phyloP scores from a whole-genome alignment of 1,284 basidiomycete genomes.

The Pterulicium gracile region DNA sequence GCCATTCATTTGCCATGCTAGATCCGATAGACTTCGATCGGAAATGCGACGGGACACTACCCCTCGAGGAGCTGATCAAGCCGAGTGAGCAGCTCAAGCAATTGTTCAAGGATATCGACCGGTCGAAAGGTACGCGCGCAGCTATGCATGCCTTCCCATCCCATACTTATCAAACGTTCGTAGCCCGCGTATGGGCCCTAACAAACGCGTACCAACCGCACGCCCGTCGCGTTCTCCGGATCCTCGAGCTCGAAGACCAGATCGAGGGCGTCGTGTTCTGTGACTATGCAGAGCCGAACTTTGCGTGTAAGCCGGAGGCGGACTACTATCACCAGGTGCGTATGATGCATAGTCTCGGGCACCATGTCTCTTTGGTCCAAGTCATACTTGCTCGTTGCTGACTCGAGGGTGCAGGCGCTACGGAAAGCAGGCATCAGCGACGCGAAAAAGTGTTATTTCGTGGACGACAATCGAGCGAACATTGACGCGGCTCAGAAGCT shows the following conservation, averaged over 20 bases:
- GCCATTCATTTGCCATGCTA: conserved; percentile 19
- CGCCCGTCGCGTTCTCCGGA: conserved; percentile 68
- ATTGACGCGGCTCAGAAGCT: conserved; percentile 51
- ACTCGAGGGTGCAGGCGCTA: conserved; percentile 60
- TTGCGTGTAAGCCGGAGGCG: conserved; percentile 77
- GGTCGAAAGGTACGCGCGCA: conserved; percentile 32
- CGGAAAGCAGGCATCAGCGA: conserved; percentile 45
- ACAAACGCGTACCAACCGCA: conserved; percentile 79
- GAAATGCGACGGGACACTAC: conserved; percentile 77
- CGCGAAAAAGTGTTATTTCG: conserved; percentile 59
- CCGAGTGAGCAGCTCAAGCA: conserved; percentile 54
- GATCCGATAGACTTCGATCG: conserved; percentile 83
- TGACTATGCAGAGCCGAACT: conserved; percentile 61
- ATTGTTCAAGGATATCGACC: conserved; percentile 72
- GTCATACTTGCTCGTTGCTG: not conserved
- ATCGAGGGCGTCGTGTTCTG: conserved; percentile 78
- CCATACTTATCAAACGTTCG: not conserved
- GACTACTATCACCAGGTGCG: conserved; percentile 55
- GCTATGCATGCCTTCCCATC: not conserved
- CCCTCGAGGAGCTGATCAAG: conserved; percentile 71
- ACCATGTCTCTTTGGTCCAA: conserved; percentile 1
- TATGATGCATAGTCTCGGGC: not conserved
- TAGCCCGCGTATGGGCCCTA: conserved; percentile 66
- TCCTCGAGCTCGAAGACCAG: conserved; percentile 64
- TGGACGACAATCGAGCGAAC: conserved; percentile 67